Conservation (phyloP, 83 land plant genomes). For the Diphasiastrum complanatum region DNA sequence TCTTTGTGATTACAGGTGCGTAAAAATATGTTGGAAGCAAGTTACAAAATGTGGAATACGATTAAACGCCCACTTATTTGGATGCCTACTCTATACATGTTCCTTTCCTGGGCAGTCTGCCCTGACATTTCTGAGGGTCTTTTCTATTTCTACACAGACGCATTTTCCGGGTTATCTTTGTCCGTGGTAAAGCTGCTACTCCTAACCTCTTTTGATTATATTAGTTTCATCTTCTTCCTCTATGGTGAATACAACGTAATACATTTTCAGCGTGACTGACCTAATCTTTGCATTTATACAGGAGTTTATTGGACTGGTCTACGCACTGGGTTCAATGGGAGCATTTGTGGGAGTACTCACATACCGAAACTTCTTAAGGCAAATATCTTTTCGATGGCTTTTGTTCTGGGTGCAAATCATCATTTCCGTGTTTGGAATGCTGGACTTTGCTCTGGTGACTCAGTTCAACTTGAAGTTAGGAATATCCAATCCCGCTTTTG, state of each 20-base stretch:
- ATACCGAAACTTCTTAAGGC: conserved; percentile 54
- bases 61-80: conserved; percentile 55
- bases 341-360: conserved; percentile 56
- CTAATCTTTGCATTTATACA: conserved; percentile 21
- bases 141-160: conserved; percentile 81
- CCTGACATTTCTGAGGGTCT: conserved; percentile 62
- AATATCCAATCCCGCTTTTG: conserved; percentile 58
- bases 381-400: conserved; percentile 45
- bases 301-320: conserved; percentile 63
- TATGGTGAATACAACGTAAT: too few relatives aligned
- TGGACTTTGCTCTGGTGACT: conserved; percentile 60
- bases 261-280: too few relatives aligned
- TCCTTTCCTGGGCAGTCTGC: conserved; percentile 50
- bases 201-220: too few relatives aligned
- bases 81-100: conserved; percentile 82
- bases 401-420: conserved; percentile 68
- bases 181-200: conserved; percentile 48
- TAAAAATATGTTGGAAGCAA: conserved; percentile 36
- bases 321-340: conserved; percentile 68
- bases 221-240: too few relatives aligned
- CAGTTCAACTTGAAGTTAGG: conserved; percentile 50
- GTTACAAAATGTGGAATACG: conserved; percentile 38
- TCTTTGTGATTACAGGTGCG: conserved; percentile 49
- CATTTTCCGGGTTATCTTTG: conserved; percentile 50
- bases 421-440: conserved; percentile 54